Evolutionary conservation across 2,329 filamentous ascomycete genomes (phyloP).

Genomic region (Cadophora sp.): DNA sequence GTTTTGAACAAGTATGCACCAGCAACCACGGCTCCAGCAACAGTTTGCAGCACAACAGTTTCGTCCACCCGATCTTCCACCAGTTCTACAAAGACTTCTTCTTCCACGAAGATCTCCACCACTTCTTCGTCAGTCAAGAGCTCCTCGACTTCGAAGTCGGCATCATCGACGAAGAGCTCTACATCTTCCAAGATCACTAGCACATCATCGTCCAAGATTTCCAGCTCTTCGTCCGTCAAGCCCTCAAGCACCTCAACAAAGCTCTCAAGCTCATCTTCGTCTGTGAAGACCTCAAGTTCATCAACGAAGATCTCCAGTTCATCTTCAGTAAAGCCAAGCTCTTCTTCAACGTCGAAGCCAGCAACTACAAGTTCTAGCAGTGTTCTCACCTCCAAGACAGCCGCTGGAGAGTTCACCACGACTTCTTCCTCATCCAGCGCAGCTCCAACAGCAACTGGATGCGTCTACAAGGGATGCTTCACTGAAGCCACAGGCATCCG

Average conservation of each 20-base stretch:
- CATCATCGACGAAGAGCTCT: constrained; percentile 9
- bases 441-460: constrained; percentile 14
- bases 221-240: constrained; percentile 18
- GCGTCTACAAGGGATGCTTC: constrained; percentile 37
- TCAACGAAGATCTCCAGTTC: background rate
- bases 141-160: background rate
- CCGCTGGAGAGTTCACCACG: constrained; percentile 7
- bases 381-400: constrained; percentile 4
- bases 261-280: constrained; percentile 1
- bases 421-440: constrained; percentile 14
- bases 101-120: constrained; percentile 8
- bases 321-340: background rate
- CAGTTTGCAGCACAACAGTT: constrained; percentile 18
- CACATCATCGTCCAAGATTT: constrained; percentile 9
- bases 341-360: background rate
- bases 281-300: constrained; percentile 2
- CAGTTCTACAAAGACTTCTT: constrained; percentile 1
- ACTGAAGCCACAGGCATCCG: constrained; percentile 36
- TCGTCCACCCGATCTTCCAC: constrained; percentile 13
- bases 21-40: background rate
- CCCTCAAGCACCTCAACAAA: background rate
- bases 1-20: constrained; percentile 24
- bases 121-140: constrained; percentile 15
- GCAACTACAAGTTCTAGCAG: constrained; percentile 4
- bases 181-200: constrained; percentile 19